These are phyloP conservation scores for Herpotrichia juniperi DNA, from an alignment of 2,329 filamentous ascomycete genomes.

Conservation along the genomic window DNA sequence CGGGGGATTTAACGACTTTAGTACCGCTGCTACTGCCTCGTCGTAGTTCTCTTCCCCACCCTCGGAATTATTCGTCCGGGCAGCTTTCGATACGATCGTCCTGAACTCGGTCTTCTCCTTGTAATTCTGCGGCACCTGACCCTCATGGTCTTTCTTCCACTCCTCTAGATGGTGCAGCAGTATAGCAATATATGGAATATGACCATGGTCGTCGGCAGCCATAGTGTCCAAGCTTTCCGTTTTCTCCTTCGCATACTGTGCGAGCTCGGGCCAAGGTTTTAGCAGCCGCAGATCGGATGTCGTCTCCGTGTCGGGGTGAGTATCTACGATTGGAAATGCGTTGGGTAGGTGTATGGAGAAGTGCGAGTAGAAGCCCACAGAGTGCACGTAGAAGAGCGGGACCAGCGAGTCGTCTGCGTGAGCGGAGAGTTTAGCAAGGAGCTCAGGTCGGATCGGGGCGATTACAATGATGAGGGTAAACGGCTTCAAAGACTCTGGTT, in stretches of 20 bases:
- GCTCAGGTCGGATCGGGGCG: conserved; percentile 61
- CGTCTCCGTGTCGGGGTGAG: conserved; percentile 86
- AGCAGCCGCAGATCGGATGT: conserved; percentile 85
- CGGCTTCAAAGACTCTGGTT: conserved; percentile 48
- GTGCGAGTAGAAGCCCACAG: conserved; percentile 88
- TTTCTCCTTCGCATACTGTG: conserved; percentile 68
- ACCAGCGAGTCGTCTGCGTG: conserved; percentile 64
- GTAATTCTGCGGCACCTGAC: conserved; percentile 73
- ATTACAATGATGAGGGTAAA: conserved; percentile 68
- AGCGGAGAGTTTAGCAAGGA: conserved; percentile 57
- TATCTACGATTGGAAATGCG: conserved; percentile 93
- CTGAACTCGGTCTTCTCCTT: conserved; percentile 87
- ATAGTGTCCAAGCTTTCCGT: conserved; percentile 72
- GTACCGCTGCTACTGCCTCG: conserved; percentile 83
- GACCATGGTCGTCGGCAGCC: conserved; percentile 82
- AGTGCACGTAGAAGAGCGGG: conserved; percentile 83
- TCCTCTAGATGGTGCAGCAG: conserved; percentile 80
- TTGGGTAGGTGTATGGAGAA: conserved; percentile 80
- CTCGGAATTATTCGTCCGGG: conserved; percentile 76
- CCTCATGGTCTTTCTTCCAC: conserved; percentile 77
- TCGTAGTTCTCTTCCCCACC: conserved; percentile 97
- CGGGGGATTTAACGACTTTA: conserved; percentile 80
- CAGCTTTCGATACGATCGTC: conserved; percentile 68
- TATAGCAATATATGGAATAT: conserved; percentile 85
- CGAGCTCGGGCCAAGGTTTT: conserved; percentile 83